Evolutionary conservation across 73 alveolate species (phyloP), one percentile per base, ranked within the genome.

Genomic region (Uronychia setigera): DNA sequence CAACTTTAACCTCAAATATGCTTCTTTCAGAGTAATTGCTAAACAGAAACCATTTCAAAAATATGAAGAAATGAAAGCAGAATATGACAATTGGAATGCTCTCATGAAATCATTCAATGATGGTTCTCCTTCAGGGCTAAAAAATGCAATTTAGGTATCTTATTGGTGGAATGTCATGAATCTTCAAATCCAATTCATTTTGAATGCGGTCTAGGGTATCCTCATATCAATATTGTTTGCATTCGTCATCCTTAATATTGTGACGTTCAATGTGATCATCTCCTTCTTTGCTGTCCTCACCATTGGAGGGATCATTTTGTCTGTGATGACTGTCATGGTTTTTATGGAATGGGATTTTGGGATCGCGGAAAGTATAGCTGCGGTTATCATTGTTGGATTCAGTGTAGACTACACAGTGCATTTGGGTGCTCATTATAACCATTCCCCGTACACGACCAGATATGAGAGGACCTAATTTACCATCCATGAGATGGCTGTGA

Each of bases 361-460:
- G 1, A 29, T 83, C n/a, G 58, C 90, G 1, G 90, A 83, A 32
- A 76, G 85, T 5, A 1, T 76, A 0, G 77, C 90, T 1, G 46
- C 33, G 74, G 90, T 31, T 26, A 26, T 83, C 34, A 33, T 83
- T 27, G 76, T 83, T 29, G 90, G 90, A 19, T 83, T 83, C 79
- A 76, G 85, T 26, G 90, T 83, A 1, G 90, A 83, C 75, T 83
- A 83, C 34, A 32, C 76, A 33, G 90, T 83, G 1, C 90, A 83
- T 76, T 31, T 83, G 28, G 78, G 74, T 30, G 5, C 25, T 29
- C 76, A 79, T 9, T 83, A 75, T 33, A 31, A 14, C 26, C 80
- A 83, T 1, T 75, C 78, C 25, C 46, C 35, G 34, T 27, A 74
- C 58, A 19, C 0, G 0, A 32, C 27, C 11, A 83, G 84, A 35